These are phyloP conservation scores for Candida michaelii DNA, from an alignment of 805 yeast genomes.

Conservation along the genomic window DNA sequence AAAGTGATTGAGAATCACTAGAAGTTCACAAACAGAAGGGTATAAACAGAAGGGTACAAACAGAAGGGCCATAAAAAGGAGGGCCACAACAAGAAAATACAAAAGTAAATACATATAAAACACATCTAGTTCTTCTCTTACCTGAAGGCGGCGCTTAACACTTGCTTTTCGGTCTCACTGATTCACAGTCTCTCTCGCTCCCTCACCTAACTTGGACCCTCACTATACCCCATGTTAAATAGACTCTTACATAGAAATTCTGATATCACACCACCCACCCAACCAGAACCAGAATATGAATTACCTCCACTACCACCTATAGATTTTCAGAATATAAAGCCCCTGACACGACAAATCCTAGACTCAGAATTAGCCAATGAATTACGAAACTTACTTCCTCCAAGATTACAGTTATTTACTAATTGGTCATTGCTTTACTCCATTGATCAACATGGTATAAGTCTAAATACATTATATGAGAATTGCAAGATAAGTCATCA, in stretches of 20 bases:
- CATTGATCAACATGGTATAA: constrained; percentile 91
- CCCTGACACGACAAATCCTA: constrained; percentile 56
- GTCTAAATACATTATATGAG: constrained; percentile 73
- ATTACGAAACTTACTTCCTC: constrained; percentile 69
- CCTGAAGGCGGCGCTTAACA: no score
- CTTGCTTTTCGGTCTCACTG: background rate
- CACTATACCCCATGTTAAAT: constrained; percentile 4
- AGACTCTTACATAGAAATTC: constrained; percentile 2
- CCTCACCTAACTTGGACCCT: no score
- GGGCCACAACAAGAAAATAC: no score
- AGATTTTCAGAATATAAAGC: constrained; percentile 57
- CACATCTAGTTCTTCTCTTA: no score
- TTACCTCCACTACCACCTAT: constrained; percentile 56
- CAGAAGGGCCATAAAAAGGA: no score
- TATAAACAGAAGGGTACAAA: no score
- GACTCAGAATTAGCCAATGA: constrained; percentile 69
- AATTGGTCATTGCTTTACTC: constrained; percentile 80
- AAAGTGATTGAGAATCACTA: background rate
- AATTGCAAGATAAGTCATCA: constrained; percentile 48
- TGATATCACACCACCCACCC: background rate
- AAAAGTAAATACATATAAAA: no score
- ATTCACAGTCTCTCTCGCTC: no score
- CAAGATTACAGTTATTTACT: constrained; percentile 72
- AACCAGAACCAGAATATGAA: constrained; percentile 7
- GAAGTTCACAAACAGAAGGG: no score